Evolutionary conservation across 106 monocot species (phyloP).

Genomic region (Amphibolis antarctica): DNA sequence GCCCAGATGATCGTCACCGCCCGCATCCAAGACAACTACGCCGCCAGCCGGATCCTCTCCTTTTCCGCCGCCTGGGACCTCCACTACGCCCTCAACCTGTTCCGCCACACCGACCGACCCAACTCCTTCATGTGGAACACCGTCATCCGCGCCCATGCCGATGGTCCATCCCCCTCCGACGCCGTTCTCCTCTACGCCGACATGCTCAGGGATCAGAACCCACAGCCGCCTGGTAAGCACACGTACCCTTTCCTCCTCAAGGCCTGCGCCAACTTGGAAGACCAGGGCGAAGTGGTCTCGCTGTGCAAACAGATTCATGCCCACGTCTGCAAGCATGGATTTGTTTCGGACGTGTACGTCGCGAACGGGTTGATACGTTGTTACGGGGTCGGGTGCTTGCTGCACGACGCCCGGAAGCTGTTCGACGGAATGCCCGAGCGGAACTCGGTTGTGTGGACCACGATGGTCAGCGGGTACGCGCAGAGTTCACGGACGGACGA

Average conservation of each 20-base stretch:
- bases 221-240: constrained; percentile 41
- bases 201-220: constrained; percentile 23
- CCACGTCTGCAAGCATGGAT: constrained; percentile 33
- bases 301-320: constrained; percentile 34
- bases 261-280: constrained; percentile 23
- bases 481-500: constrained; percentile 26
- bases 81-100: constrained; percentile 32
- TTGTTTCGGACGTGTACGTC: constrained; percentile 42
- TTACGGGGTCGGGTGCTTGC: constrained; percentile 19
- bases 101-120: constrained; percentile 30
- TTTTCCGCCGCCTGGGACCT: constrained; percentile 37
- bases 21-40: constrained; percentile 66
- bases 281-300: not conserved
- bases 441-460: constrained; percentile 49
- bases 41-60: constrained; percentile 48
- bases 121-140: constrained; percentile 91
- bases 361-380: constrained; percentile 36
- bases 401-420: constrained; percentile 27
- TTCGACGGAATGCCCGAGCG: constrained; percentile 42
- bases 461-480: constrained; percentile 52
- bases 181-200: constrained; percentile 30
- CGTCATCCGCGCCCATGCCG: constrained; percentile 51
- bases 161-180: constrained; percentile 21
- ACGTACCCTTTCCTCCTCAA: constrained; percentile 84
- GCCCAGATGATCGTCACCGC: constrained; percentile 66